Conservation (phyloP, 1,284 basidiomycete species). For the Rhodotorula sp. region DNA sequence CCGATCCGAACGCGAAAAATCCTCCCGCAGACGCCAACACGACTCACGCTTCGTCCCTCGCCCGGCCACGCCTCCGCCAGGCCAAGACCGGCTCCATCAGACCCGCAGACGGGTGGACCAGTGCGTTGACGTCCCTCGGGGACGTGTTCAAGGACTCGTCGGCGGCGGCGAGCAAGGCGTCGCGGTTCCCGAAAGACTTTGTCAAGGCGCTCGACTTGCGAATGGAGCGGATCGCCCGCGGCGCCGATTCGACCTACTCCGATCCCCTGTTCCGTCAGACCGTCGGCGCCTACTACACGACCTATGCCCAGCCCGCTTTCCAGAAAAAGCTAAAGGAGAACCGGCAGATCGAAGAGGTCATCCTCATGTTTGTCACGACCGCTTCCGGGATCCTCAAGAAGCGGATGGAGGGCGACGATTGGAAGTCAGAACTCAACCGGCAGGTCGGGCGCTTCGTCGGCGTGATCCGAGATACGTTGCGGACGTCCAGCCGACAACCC, state of each 20-base stretch:
- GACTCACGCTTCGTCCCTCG: slow-evolving; percentile 18
- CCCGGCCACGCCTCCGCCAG: slow-evolving; percentile 5
- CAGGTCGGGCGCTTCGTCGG: slow-evolving; percentile 85
- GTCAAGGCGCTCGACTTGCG: slow-evolving; percentile 82
- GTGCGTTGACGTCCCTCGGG: slow-evolving; percentile 64
- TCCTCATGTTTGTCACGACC: slow-evolving; percentile 90
- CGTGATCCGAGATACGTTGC: slow-evolving; percentile 76
- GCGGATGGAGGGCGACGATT: slow-evolving; percentile 66
- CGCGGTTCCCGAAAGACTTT: slow-evolving; percentile 89
- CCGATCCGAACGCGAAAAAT: not conserved
- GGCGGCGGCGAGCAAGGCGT: slow-evolving; percentile 56
- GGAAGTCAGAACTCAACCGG: slow-evolving; percentile 88
- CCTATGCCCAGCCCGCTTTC: slow-evolving; percentile 69
- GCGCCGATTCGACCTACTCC: slow-evolving; percentile 76
- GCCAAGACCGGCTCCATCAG: slow-evolving; percentile 19
- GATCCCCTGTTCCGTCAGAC: slow-evolving; percentile 83
- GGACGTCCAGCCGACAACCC: slow-evolving; percentile 52
- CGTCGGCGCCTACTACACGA: slow-evolving; percentile 83
- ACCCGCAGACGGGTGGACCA: slow-evolving; percentile 42
- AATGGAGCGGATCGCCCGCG: slow-evolving; percentile 86
- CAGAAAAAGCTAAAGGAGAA: slow-evolving; percentile 90
- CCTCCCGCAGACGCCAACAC: slow-evolving; percentile 16
- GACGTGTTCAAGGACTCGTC: slow-evolving; percentile 61
- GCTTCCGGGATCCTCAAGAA: slow-evolving; percentile 60
- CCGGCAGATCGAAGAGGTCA: slow-evolving; percentile 94